phyloP scores from a whole-genome alignment of 768 basidiomycete genomes.

The Pulveroboletus sp. region DNA sequence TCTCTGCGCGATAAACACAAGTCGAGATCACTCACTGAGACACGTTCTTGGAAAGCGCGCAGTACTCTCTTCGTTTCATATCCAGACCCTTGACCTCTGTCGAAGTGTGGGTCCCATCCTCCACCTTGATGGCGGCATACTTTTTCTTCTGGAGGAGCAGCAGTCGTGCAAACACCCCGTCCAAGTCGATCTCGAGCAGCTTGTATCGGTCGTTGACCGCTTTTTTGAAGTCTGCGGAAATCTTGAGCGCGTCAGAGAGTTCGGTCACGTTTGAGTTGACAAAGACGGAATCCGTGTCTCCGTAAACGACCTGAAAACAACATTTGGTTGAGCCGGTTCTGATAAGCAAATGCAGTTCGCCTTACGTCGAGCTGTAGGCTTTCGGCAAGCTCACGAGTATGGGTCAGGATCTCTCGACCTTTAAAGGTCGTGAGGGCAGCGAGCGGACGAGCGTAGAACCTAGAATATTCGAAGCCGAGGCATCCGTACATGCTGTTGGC shows the following conservation, averaged over 20 bases:
- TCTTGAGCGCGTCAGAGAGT: conserved; percentile 84
- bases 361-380: conserved; percentile 84
- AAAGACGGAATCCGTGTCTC: conserved; percentile 98
- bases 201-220: conserved; percentile 94
- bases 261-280: conserved; percentile 94
- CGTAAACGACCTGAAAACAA: conserved; percentile 83
- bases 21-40: conserved; percentile 70
- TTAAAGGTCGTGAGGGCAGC: conserved; percentile 97
- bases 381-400: conserved; percentile 91
- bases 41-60: conserved; percentile 83
- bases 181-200: conserved; percentile 94
- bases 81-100: conserved; percentile 96
- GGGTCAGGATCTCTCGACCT: conserved; percentile 94
- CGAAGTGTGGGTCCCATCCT: conserved; percentile 72
- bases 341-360: background rate
- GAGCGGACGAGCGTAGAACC: conserved; percentile 96
- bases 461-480: conserved; percentile 94
- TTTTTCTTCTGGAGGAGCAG: conserved; percentile 98
- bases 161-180: conserved; percentile 89
- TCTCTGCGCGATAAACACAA: background rate
- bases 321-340: background rate
- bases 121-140: conserved; percentile 95
- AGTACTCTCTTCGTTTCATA: conserved; percentile 98
- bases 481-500: conserved; percentile 99
- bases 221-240: conserved; percentile 91